Base-by-base conservation (phyloP, 495 filamentous ascomycete species). In the Xylaria longipes region DNA sequence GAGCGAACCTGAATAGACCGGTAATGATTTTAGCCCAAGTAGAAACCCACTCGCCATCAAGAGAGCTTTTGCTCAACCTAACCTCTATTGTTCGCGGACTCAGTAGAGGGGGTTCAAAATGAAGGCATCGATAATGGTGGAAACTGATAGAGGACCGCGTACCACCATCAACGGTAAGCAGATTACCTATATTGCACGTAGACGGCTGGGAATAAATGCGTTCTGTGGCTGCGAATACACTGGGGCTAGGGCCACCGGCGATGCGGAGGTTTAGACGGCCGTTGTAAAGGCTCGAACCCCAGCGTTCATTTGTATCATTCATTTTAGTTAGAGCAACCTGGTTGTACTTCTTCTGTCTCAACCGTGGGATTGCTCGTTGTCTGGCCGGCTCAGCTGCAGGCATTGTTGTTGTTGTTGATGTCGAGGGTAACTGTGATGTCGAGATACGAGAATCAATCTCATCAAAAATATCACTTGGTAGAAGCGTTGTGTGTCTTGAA, bases 1-100 rank as follows among this genome's bases (percentile, higher is more conserved):
- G 41, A 3, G 75, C 78, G 37, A 77, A 77, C 20, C 68, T 60
- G 9, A 82, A 71, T 1, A 85, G 65, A 4, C 76, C 79, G 20
- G 77, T 73, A 48, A 72, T 67, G 54, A 83, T 80, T 35, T 56
- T 35, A 1, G 81, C 75, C 83, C 83, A 84, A 7, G 72, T 68
- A 1, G 37, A 5, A 0, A 80, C 64, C 68, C 72, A 78, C 0
- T 68, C 17, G 20, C 76, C 71, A 27, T 48, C 39, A 0, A 85
- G 65, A 0, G 70, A 76, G 2, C 82, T 83, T 12, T 75, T 72
- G 31, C 83, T 80, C 8, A 81, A 75, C 0, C 83, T 41, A 6
- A 64, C 5, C 27, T 64, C 61, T 17, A 64, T 33, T 17, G 61
- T 64, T 1, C 61, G 61, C 25, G 12, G 25, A 6, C 27, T 56